These are phyloP conservation scores for Solanum infundibuliforme DNA, from an alignment of 257 asterid genomes.

Conservation along the genomic window DNA sequence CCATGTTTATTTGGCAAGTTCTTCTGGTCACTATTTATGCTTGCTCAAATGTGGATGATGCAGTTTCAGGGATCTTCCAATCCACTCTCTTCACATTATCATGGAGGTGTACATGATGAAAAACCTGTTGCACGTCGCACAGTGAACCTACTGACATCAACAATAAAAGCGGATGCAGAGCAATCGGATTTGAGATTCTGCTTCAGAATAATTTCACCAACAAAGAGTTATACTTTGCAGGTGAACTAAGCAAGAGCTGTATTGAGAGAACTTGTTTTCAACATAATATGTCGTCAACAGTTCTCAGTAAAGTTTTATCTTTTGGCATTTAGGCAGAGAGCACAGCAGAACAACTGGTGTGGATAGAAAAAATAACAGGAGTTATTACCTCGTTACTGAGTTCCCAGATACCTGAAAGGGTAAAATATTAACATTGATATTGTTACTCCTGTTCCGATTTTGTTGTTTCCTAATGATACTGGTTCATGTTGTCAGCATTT, in stretches of 20 bases:
- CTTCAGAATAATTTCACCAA: conserved; percentile 79
- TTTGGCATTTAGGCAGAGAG: conserved; percentile 59
- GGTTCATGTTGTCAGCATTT: conserved; percentile 27
- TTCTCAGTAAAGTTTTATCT: not conserved
- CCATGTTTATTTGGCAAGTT: not conserved
- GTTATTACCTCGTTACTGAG: conserved; percentile 68
- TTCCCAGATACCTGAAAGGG: conserved; percentile 61
- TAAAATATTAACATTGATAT: conserved; percentile 13
- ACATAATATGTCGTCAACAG: not conserved
- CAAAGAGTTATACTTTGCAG: conserved; percentile 78
- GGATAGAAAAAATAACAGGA: conserved; percentile 80
- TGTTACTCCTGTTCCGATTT: not conserved
- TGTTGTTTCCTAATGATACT: not conserved
- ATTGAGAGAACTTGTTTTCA: not conserved
- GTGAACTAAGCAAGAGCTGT: conserved; percentile 15
- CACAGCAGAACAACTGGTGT: conserved; percentile 62
- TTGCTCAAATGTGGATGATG: conserved; percentile 16
- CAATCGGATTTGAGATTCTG: conserved; percentile 73
- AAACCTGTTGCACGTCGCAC: conserved; percentile 64
- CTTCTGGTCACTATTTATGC: conserved; percentile 1
- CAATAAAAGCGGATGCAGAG: conserved; percentile 70
- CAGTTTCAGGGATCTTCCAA: conserved; percentile 49
- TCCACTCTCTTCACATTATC: conserved; percentile 67
- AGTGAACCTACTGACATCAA: conserved; percentile 69
- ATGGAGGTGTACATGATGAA: conserved; percentile 68